phyloP scores from a whole-genome alignment of 768 basidiomycete species.

The Hygrocybe punicea region DNA sequence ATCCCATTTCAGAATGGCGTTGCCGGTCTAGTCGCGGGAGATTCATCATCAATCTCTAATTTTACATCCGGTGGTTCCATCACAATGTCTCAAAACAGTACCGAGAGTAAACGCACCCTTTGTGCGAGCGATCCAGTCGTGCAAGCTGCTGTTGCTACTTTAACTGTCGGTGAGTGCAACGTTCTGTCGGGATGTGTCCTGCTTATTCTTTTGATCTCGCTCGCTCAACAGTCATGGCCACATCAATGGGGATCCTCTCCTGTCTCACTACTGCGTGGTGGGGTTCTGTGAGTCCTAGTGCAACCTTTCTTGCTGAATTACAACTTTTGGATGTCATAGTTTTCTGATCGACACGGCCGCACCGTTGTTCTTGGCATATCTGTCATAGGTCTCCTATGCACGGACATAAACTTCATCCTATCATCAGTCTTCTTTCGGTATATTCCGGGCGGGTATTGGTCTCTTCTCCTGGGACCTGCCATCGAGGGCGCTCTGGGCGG shows the following conservation, averaged over 20 bases:
- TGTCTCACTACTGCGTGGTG: conserved; percentile 84
- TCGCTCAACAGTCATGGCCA: conserved; percentile 53
- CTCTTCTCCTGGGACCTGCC: conserved; percentile 61
- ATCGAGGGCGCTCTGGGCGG: conserved; percentile 74
- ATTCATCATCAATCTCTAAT: not conserved
- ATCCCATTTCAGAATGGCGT: too few relatives aligned
- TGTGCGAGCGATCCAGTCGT: conserved; percentile 72
- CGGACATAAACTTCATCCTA: conserved; percentile 64
- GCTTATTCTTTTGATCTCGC: not conserved
- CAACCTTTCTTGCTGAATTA: conserved; percentile 3
- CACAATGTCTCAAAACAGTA: not conserved
- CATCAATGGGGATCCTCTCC: conserved; percentile 66
- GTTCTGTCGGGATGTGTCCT: too few relatives aligned
- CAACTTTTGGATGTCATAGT: conserved; percentile 36
- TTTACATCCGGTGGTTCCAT: not conserved
- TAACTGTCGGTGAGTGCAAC: conserved; percentile 62
- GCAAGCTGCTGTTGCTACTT: conserved; percentile 64
- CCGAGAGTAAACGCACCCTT: conserved; percentile 12
- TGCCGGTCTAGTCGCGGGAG: too few relatives aligned
- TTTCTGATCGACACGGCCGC: conserved; percentile 78
- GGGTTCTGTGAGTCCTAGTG: conserved; percentile 58
- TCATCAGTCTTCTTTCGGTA: conserved; percentile 55
- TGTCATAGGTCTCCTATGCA: conserved; percentile 55
- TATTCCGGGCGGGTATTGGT: conserved; percentile 81
- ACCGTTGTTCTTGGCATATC: conserved; percentile 60